Conservation (phyloP, 164 flowering plant species). For the Magnolia sinica region DNA sequence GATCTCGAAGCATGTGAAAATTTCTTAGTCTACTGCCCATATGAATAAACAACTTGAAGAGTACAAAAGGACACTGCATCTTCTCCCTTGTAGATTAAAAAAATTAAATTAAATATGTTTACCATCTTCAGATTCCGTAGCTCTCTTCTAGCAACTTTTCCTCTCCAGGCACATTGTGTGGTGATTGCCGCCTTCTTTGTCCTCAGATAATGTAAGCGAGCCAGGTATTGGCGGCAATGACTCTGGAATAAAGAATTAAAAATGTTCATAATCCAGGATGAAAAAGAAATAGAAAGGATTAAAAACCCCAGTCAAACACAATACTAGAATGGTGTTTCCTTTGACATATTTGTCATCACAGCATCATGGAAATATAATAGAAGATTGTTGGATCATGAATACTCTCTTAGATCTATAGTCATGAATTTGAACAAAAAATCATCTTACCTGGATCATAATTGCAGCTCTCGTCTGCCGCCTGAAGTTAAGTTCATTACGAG, state of each 20-base stretch:
- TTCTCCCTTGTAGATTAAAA: too few species aligned
- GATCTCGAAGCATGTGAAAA: background rate
- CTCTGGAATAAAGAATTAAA: conserved; percentile 42
- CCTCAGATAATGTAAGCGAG: conserved; percentile 50
- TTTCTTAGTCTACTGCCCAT: background rate
- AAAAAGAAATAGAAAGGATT: background rate
- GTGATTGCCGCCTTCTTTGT: conserved; percentile 75
- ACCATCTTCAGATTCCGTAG: conserved; percentile 95
- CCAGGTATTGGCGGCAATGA: conserved; percentile 62
- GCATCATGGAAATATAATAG: background rate
- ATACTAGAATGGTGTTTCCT: background rate
- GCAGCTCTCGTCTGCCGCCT: conserved; percentile 83
- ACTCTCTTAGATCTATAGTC: background rate
- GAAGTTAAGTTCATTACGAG: conserved; percentile 78
- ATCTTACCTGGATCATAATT: conserved; percentile 69
- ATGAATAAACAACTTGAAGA: too few species aligned
- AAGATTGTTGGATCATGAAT: background rate
- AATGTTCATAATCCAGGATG: background rate
- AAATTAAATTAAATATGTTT: conserved; percentile 4
- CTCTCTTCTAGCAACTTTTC: conserved; percentile 78
- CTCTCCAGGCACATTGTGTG: conserved; percentile 97
- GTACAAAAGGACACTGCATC: too few species aligned
- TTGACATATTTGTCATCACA: background rate
- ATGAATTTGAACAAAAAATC: background rate
- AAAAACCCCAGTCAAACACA: background rate